These are phyloP conservation scores for Leptomonas seymouri DNA, from an alignment of 208 protist genomes.

Conservation along the genomic window DNA sequence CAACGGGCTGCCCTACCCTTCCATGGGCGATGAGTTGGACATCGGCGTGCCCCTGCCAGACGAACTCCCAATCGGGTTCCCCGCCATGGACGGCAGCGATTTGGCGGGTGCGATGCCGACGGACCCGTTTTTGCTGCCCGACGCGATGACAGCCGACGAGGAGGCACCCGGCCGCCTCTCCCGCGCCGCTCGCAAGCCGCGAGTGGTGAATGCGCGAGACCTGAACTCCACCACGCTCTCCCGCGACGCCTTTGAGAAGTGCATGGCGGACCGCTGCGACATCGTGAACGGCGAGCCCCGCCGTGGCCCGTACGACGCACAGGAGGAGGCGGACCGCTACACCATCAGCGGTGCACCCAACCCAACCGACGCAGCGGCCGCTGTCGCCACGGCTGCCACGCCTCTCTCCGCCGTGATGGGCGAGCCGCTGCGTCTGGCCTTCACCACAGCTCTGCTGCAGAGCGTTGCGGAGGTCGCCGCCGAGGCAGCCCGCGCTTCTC, in stretches of 20 bases:
- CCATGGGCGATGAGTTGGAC: conserved; percentile 69
- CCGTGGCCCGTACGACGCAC: conserved; percentile 59
- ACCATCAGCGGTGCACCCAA: conserved; percentile 35
- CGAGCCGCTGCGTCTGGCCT: conserved; percentile 41
- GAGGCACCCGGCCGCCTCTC: conserved; percentile 14
- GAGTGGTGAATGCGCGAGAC: conserved; percentile 64
- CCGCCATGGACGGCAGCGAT: conserved; percentile 7
- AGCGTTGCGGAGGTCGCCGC: conserved; percentile 34
- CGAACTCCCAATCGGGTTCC: conserved; percentile 57
- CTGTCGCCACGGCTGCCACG: conserved; percentile 2
- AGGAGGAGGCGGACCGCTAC: conserved; percentile 67
- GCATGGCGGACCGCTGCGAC: conserved; percentile 71
- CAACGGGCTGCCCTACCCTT: conserved; percentile 45
- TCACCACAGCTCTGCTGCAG: conserved; percentile 41
- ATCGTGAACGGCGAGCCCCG: conserved; percentile 60
- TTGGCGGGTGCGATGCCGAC: conserved; percentile 12
- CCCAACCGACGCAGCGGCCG: conserved; percentile 14
- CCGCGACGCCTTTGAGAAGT: conserved; percentile 63
- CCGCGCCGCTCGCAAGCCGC: conserved; percentile 25
- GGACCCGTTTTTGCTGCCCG: conserved; percentile 39
- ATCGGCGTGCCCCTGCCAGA: conserved; percentile 83
- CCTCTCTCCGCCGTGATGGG: conserved; percentile 41
- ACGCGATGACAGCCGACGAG: conserved; percentile 23
- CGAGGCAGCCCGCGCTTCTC: conserved; percentile 28
- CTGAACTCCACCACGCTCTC: conserved; percentile 71